Evolutionary conservation across 1,139 yeast species (phyloP).

Genomic region (Taphrina wiesneri): DNA sequence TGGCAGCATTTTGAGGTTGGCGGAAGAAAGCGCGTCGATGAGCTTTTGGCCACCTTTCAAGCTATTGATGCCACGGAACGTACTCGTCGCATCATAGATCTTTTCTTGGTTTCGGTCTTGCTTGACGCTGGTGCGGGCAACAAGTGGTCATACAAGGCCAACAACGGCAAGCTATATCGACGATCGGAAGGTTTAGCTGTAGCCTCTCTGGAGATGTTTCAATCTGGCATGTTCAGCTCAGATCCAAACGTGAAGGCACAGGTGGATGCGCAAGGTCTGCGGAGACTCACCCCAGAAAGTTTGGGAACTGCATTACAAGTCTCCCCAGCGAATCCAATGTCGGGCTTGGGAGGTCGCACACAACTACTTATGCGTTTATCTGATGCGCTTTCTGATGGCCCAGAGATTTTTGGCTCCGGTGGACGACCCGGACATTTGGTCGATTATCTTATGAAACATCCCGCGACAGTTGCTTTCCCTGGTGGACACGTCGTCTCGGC

Average conservation of each 20-base stretch:
- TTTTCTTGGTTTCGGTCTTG: slow-evolving; percentile 59
- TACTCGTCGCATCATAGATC: slow-evolving; percentile 55
- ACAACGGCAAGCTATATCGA: slow-evolving; percentile 43
- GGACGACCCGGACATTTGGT: slow-evolving; percentile 59
- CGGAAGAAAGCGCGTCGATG: slow-evolving; percentile 50
- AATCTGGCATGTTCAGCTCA: slow-evolving; percentile 52
- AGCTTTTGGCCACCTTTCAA: slow-evolving; percentile 45
- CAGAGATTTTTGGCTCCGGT: slow-evolving; percentile 51
- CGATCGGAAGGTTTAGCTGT: slow-evolving; percentile 65
- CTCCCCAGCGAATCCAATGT: slow-evolving; percentile 51
- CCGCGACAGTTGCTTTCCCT: slow-evolving; percentile 34
- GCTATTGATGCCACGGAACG: slow-evolving; percentile 49
- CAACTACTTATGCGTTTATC: slow-evolving; percentile 53
- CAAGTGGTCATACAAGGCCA: slow-evolving; percentile 51
- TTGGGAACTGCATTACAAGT: slow-evolving; percentile 52
- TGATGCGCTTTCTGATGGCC: slow-evolving; percentile 47
- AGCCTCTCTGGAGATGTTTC: slow-evolving; percentile 58
- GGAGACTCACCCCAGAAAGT: slow-evolving; percentile 42
- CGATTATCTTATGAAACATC: slow-evolving; percentile 47
- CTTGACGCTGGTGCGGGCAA: slow-evolving; percentile 67
- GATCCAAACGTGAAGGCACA: slow-evolving; percentile 45
- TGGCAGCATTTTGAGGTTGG: slow-evolving; percentile 63
- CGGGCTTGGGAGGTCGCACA: slow-evolving; percentile 57
- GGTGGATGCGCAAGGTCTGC: slow-evolving; percentile 52
- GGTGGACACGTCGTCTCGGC: slow-evolving; percentile 29